Evolutionary conservation across 1,284 basidiomycete species (phyloP), one percentile per base, ranked within the genome.

Genomic region (Peniophora sp.): DNA sequence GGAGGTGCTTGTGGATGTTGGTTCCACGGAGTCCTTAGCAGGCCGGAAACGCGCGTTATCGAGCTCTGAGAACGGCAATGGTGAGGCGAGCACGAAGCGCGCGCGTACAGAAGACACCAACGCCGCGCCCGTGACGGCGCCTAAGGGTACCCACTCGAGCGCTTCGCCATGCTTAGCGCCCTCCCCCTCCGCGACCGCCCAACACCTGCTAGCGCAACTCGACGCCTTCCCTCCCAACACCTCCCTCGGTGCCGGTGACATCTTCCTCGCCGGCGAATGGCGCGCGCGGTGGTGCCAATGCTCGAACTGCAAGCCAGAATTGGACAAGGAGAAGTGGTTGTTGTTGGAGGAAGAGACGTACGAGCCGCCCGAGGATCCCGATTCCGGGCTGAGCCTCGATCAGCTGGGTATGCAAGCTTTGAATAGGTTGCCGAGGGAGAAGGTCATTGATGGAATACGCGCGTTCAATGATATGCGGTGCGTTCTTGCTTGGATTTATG

Each of bases 401-500:
- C 85, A 88, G 60, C 74, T 91, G 3, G 88, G 88, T 9, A 74
- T 88, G 72, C 82, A 86, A 45, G 88, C 88, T 2, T 67, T 91
- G 12, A 69, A 75, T 47, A 71, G 75, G 44, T 63, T 90, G 24
- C 88, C 88, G 45, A 81, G 85, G 50, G 88, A 88, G 48, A 77
- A 73, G 47, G 85, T 86, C 2, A 77, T 91, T 51, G 84, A 91
- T 58, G 85, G 88, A 1, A 88, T 91, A 34, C 76, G 80, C 51
- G 88, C 85, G 2, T 90, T 87, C 66, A 88, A 89, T 58, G 70
- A 75, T 50, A 83, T 91, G 85, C 73, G 84, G 87, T 88, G 54
- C 51, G 76, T 64, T 11, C 17, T 39, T 52, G 44, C 12, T 9
- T 22, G 24, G 11, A 32, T 46, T 22, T 32, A 27, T 47, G 47